Evolutionary conservation across 495 filamentous ascomycete species (phyloP), one percentile per base, ranked within the genome.

Genomic region (Talaromyces adpressus): DNA sequence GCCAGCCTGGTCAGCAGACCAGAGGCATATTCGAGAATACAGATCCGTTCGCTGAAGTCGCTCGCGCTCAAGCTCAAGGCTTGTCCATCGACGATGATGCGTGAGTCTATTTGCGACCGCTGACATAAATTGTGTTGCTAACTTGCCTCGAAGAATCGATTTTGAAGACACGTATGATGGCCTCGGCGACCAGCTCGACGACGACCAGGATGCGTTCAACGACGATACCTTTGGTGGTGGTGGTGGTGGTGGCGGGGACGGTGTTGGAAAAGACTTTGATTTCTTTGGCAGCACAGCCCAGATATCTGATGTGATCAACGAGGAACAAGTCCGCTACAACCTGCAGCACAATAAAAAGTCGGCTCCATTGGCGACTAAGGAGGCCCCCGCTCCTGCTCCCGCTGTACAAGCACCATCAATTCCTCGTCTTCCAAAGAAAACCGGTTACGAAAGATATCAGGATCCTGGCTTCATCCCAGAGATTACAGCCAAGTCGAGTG

Each of bases 161-260:
- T 98, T 98, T 67, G 94, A 98, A 67, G 94, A 99, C 69, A 98
- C 94, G 30, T 98, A 99, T 72, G 95, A 99, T 75, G 94, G 94
- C 2, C 81, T 98, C 22, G 94, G 92, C 3, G 91, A 96, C 73
- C 86, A 90, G 72, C 85, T 99, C 32, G 89, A 96, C 68, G 93
- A 98, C 70, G 89, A 91, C 18, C 90, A 93, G 68, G 94, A 99
- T 79, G 91, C 82, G 49, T 91, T 97, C 81, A 99, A 99, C 75
- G 91, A 97, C 69, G 95, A 96, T 72, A 99, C 94, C n/a, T 99
- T 99, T 68, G 94, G 81, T 12, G 68, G 64, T 45, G 73, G 81
- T 12, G 68, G 64, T 45, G 73, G 66, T 39, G 83, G 81, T 12
- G 68, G 64, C 41, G 73, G 67, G 25, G 75, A 69, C 53, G 69